Percentiles rank a stretch among this genome's conserved stretches.
Conservation (phyloP, 2,329 filamentous ascomycete species). For the Ascochyta rabiei region DNA sequence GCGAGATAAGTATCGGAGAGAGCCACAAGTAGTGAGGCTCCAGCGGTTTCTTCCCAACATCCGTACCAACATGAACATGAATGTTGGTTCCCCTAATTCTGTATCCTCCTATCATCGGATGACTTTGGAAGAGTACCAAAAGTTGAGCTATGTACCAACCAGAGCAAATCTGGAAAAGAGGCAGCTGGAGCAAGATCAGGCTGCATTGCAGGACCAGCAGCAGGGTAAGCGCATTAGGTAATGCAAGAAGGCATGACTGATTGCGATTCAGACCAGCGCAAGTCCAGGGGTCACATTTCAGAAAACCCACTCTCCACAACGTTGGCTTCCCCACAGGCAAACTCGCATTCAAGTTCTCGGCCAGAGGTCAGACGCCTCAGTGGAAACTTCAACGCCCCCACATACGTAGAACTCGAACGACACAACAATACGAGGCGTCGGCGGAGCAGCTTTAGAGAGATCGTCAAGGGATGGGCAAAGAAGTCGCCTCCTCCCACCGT, state of each 20-base stretch:
- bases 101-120: constrained; percentile 3
- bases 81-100: not conserved
- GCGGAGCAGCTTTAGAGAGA: constrained; percentile 14
- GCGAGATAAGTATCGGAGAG: constrained; percentile 1
- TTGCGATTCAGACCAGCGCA: constrained; percentile 1
- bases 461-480: constrained; percentile 23
- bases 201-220: not conserved
- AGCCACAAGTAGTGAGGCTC: not conserved
- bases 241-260: not conserved
- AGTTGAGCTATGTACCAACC: not conserved
- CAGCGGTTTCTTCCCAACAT: not conserved
- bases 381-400: constrained; percentile 39
- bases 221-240: not conserved
- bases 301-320: constrained; percentile 4
- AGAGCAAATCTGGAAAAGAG: not conserved
- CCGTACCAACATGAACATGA: not conserved
- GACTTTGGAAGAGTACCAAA: constrained; percentile 7
- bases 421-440: constrained; percentile 20
- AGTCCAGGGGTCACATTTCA: not conserved
- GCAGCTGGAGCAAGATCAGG: constrained; percentile 1
- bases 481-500: constrained; percentile 3
- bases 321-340: constrained; percentile 14
- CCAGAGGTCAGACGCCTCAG: constrained; percentile 26
- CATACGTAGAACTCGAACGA: constrained; percentile 29
- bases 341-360: constrained; percentile 10